Conservation (phyloP, 352 stramenopile species). For the Globisporangium camurandrum region DNA sequence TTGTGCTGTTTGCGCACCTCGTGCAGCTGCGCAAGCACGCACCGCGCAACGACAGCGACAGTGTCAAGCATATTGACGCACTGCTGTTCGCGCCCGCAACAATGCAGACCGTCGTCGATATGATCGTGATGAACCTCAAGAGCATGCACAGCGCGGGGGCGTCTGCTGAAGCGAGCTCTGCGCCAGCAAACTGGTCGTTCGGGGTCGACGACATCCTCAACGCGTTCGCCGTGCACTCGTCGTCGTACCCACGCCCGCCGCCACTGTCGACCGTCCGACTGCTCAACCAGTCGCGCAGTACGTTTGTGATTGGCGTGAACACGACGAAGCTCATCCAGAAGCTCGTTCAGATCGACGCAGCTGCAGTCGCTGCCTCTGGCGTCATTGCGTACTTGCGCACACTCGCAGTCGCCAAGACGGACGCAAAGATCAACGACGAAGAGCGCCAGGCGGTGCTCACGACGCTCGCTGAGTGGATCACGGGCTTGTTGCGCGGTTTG, state of each 20-base stretch:
- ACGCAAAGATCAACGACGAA: conserved; percentile 33
- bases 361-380: conserved; percentile 20
- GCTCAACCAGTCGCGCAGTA: conserved; percentile 35
- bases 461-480: conserved; percentile 44
- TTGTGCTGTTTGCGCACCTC: conserved; percentile 43
- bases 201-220: conserved; percentile 57
- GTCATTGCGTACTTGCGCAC: conserved; percentile 18
- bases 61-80: conserved; percentile 16
- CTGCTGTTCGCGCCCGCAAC: conserved; percentile 42
- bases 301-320: conserved; percentile 27
- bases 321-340: conserved; percentile 42
- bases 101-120: conserved; percentile 28
- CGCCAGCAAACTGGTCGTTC: conserved; percentile 68
- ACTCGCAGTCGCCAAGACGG: conserved; percentile 32
- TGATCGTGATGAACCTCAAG: conserved; percentile 55
- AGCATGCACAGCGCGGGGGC: conserved; percentile 48
- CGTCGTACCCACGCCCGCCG: conserved; percentile 37
- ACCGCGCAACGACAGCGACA: not conserved
- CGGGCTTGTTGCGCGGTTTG: conserved; percentile 34
- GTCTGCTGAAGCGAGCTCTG: conserved; percentile 57
- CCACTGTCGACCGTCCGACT: conserved; percentile 50
- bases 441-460: conserved; percentile 52
- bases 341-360: conserved; percentile 33
- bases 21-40: conserved; percentile 35
- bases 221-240: conserved; percentile 32